phyloP scores from a whole-genome alignment of 2,329 filamentous ascomycete species.

The Teratosphaeria destructans region DNA sequence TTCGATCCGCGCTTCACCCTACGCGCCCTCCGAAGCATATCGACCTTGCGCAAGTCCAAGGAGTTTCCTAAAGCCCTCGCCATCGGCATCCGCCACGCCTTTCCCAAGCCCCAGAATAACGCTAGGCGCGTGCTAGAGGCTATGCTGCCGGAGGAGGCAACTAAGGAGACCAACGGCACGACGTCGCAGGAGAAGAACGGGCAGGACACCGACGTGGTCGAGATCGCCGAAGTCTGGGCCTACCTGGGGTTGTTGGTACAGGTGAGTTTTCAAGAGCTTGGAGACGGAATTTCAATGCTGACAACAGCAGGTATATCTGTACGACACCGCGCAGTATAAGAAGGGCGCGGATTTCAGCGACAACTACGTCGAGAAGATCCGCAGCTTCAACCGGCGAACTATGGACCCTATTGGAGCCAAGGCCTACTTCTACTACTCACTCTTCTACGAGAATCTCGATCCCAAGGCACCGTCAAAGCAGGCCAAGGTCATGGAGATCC shows the following conservation, averaged over 20 bases:
- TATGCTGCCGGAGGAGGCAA: constrained; percentile 13
- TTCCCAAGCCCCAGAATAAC: constrained; percentile 20
- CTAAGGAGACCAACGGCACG: constrained; percentile 6
- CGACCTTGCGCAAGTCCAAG: constrained; percentile 77
- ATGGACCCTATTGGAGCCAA: constrained; percentile 88
- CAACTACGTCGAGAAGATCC: constrained; percentile 72
- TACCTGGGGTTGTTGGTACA: constrained; percentile 28
- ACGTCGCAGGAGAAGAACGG: constrained; percentile 12
- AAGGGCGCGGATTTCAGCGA: constrained; percentile 76
- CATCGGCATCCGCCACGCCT: constrained; percentile 23
- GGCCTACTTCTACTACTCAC: constrained; percentile 94
- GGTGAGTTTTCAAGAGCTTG: constrained; percentile 9
- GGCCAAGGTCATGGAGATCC: constrained; percentile 76
- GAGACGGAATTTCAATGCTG: background rate
- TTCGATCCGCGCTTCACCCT: constrained; percentile 95
- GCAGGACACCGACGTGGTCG: constrained; percentile 14
- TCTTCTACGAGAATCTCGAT: constrained; percentile 86
- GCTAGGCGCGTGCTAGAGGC: constrained; percentile 24
- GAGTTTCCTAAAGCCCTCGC: constrained; percentile 25
- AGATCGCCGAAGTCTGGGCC: constrained; percentile 27
- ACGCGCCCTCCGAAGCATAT: constrained; percentile 87
- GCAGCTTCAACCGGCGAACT: constrained; percentile 82
- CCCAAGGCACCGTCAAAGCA: constrained; percentile 81
- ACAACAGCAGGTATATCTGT: constrained; percentile 69
- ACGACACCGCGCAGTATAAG: constrained; percentile 72